A percentile compares a stretch with the other conserved stretches of the same genome.
phyloP scores from a whole-genome alignment of 208 protist genomes.

The Leishmania aethiopica region DNA sequence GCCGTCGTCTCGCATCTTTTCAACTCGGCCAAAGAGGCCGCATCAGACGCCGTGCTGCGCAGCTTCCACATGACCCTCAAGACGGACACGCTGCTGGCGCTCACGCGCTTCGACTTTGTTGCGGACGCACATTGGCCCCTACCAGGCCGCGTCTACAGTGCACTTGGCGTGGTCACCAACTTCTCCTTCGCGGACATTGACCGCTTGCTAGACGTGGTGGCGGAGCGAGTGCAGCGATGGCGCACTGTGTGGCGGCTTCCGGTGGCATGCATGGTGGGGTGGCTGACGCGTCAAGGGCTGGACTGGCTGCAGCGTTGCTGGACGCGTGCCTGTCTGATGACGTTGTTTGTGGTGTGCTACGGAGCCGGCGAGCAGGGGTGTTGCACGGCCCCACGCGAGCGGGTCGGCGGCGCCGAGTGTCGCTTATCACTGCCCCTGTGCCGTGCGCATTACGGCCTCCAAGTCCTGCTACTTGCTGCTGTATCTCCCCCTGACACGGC shows the following conservation, averaged over 20 bases:
- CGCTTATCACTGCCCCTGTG: background rate
- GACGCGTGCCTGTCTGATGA: constrained; percentile 21
- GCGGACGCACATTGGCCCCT: constrained; percentile 40
- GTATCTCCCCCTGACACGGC: background rate
- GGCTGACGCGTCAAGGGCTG: constrained; percentile 22
- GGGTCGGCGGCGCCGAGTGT: background rate
- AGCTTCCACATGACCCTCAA: constrained; percentile 25
- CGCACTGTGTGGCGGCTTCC: constrained; percentile 19
- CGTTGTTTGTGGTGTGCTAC: constrained; percentile 15
- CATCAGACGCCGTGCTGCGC: constrained; percentile 29
- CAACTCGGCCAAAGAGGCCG: constrained; percentile 17
- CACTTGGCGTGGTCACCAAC: constrained; percentile 41
- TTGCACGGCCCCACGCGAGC: background rate
- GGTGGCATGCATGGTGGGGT: constrained; percentile 22
- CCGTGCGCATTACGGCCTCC: constrained; percentile 17
- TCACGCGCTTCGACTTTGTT: constrained; percentile 51
- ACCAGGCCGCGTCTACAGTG: constrained; percentile 37
- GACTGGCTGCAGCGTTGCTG: constrained; percentile 20
- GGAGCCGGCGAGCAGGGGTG: background rate
- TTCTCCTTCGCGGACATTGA: constrained; percentile 48
- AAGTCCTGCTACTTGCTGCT: constrained; percentile 18
- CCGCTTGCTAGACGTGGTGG: constrained; percentile 17
- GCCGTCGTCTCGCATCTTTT: constrained; percentile 20
- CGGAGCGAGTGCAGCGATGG: constrained; percentile 18
- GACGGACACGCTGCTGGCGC: constrained; percentile 39